Base-by-base conservation (phyloP, 768 basidiomycete species). In the Udeniomyces megalosporus region DNA sequence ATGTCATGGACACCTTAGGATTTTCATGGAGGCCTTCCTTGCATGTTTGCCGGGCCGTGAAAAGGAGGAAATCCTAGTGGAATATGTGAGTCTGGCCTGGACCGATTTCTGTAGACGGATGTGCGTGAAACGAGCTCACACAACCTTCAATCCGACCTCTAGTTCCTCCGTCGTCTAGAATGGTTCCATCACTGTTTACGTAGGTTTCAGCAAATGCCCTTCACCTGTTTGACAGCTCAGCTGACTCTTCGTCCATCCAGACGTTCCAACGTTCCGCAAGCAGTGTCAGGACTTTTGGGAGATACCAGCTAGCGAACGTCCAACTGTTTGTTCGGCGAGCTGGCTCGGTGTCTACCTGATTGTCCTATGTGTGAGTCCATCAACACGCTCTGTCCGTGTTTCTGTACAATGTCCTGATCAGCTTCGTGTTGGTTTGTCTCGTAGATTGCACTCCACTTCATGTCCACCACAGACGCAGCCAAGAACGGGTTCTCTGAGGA, bases 201-300 rank as follows among this genome's bases (percentile, higher is more conserved):
- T 61, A 17, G 28, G 60, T 61, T 15, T 0, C 24, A 8, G 31
- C 14, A 6, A 28, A 8, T 28, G 50, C 31, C 28, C 15, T 26
- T 14, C 50, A 28, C 50, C 31, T 4, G 5, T 53, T 53, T 53
- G 28, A 28, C 20, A 10, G 24, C 17, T 58, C 17, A 24, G 0
- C n/a, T 50, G 7, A 24, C 49, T 10, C 14, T 5, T 12, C 15
- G n/a, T 60, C 11, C 24, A 28, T 35, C 29, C 42, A 61, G 60
- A 62, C 54, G 46, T 47, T 1, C 74, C 74, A 0, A 72, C 74
- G 0, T 72, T 75, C 61, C 47, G 74, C n/a, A 62, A 66, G 20
- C 71, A 73, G 66, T 74, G 72, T 60, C 66, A 71, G 49, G 72
- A 75, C 49, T 66, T 75, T 15, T 75, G 74, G 74, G 64, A 67